These are phyloP conservation scores for Urochloa ruziziensis DNA, from an alignment of 176 grass and related monocot genomes.

Conservation along the genomic window DNA sequence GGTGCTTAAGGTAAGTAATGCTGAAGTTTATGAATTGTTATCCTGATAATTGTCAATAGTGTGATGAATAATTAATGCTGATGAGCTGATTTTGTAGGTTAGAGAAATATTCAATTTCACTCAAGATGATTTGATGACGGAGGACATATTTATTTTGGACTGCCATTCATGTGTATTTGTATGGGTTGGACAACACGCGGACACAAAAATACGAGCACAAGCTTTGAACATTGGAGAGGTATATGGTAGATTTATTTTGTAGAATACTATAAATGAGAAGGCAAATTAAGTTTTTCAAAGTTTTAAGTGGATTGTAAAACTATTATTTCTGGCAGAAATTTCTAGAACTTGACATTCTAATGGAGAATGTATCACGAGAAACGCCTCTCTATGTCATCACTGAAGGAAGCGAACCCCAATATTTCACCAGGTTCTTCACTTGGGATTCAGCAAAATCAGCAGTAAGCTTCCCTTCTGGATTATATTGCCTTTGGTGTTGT, in stretches of 20 bases:
- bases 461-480: conserved; percentile 49
- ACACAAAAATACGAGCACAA: conserved; percentile 67
- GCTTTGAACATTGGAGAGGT: conserved; percentile 96
- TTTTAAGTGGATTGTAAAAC: neutral
- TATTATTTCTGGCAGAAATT: conserved; percentile 66
- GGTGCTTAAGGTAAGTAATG: conserved; percentile 72
- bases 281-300: neutral
- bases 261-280: conserved; percentile 16
- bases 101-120: conserved; percentile 94
- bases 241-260: conserved; percentile 27
- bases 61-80: conserved; percentile 24
- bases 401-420: conserved; percentile 90
- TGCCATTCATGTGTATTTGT: conserved; percentile 74
- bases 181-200: conserved; percentile 88
- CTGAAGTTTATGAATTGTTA: conserved; percentile 26
- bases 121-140: conserved; percentile 99
- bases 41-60: neutral
- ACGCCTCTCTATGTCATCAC: conserved; percentile 73
- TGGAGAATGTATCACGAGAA: conserved; percentile 84
- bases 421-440: conserved; percentile 95
- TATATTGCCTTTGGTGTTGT: conserved; percentile 21
- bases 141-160: conserved; percentile 94
- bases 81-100: conserved; percentile 61
- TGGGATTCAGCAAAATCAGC: conserved; percentile 95
- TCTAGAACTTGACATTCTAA: conserved; percentile 84